These are phyloP conservation scores for Populus hybrid DNA, from an alignment of 441 rosid genomes.

Conservation along the genomic window DNA sequence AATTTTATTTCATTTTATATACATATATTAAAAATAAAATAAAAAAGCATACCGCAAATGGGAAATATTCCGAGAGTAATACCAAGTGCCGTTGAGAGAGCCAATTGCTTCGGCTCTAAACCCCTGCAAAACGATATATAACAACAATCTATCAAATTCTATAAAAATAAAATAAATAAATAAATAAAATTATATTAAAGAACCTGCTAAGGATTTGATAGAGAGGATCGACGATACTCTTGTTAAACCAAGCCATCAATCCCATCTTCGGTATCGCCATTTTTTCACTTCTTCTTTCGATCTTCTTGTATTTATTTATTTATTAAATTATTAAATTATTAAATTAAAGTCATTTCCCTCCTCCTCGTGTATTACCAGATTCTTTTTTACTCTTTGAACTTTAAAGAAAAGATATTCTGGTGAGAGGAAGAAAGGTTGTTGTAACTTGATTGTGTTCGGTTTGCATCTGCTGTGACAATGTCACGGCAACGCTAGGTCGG, in stretches of 20 bases:
- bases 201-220: constrained; percentile 76
- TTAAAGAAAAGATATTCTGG: background rate
- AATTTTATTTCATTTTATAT: background rate
- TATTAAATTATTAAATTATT: no score
- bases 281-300: background rate
- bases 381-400: background rate
- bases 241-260: constrained; percentile 48
- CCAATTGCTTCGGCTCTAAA: constrained; percentile 83
- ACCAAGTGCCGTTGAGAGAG: constrained; percentile 85
- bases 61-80: constrained; percentile 81
- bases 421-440: background rate
- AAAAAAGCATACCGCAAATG: constrained; percentile 54
- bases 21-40: no score
- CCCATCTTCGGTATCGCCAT: constrained; percentile 40
- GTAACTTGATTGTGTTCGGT: no score
- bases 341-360: background rate
- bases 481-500: background rate
- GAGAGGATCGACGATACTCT: constrained; percentile 71
- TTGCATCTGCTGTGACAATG: background rate
- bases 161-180: background rate
- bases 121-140: constrained; percentile 44
- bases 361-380: background rate
- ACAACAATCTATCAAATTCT: background rate
- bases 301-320: background rate
- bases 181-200: background rate